phyloP scores from a whole-genome alignment of 176 grass and related monocot genomes.

The Paspalum notatum region DNA sequence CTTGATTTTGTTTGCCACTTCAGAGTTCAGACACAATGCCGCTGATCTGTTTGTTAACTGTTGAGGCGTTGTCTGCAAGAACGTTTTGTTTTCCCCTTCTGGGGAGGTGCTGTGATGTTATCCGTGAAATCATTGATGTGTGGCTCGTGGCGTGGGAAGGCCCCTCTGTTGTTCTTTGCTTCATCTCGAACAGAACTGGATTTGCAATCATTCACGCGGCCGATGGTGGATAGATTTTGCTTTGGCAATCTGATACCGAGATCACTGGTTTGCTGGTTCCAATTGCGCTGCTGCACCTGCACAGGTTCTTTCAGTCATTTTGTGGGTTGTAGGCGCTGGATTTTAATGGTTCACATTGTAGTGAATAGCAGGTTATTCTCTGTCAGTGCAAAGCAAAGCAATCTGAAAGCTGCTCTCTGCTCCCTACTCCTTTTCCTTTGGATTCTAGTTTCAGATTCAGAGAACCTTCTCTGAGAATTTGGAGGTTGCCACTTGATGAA shows the following conservation, averaged over 20 bases:
- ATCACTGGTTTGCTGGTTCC: background rate
- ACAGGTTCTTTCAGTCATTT: background rate
- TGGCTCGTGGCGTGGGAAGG: background rate
- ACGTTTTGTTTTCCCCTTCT: background rate
- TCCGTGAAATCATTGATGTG: background rate
- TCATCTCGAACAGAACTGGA: background rate
- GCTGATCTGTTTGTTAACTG: background rate
- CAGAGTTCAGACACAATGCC: background rate
- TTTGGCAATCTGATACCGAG: background rate
- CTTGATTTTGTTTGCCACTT: constrained; percentile 27
- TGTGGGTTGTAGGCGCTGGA: no score
- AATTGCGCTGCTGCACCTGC: background rate
- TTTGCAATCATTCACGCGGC: background rate
- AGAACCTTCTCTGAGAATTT: no score
- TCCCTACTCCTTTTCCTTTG: background rate
- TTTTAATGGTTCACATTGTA: background rate
- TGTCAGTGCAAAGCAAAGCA: background rate
- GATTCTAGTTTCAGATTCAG: background rate
- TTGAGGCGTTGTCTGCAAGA: constrained; percentile 17
- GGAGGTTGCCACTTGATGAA: background rate
- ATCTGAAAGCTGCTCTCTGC: background rate
- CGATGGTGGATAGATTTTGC: no score
- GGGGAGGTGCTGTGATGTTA: background rate
- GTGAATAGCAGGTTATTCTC: background rate
- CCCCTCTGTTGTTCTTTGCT: background rate